A percentile compares a stretch with the other conserved stretches of the same genome.
Evolutionary conservation across 2,329 filamentous ascomycete genomes (phyloP).

Genomic region (Fusarium poae): DNA sequence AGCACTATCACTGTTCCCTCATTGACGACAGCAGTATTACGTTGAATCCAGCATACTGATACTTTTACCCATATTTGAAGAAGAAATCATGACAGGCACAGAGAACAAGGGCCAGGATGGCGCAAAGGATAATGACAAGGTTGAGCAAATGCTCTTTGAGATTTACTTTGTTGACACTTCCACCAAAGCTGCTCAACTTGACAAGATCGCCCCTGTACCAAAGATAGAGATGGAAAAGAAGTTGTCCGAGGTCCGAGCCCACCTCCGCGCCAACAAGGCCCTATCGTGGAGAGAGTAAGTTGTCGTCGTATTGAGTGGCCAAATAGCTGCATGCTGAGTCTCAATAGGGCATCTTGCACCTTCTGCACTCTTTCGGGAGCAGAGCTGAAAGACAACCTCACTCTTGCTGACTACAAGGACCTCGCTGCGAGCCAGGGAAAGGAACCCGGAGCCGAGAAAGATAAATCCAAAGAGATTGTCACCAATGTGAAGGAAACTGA

Average conservation of each 20-base stretch:
- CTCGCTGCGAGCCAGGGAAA: neutral
- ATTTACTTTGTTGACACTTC: neutral
- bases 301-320: fast-evolving
- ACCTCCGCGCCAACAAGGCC: neutral
- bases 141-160: neutral
- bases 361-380: neutral
- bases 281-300: neutral
- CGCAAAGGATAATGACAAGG: neutral
- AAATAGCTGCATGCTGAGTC: neutral
- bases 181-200: neutral
- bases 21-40: neutral
- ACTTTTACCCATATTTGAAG: neutral
- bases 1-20: too few relatives aligned
- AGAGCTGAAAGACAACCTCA: neutral
- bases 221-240: neutral
- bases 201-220: neutral
- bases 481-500: neutral
- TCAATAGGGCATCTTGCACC: neutral
- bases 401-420: neutral
- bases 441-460: neutral
- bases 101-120: neutral
- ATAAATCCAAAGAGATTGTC: neutral
- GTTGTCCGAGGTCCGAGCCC: neutral
- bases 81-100: neutral
- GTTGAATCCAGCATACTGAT: neutral